phyloP scores from a whole-genome alignment of 2,329 filamentous ascomycete genomes.

The Colletotrichum sp. region DNA sequence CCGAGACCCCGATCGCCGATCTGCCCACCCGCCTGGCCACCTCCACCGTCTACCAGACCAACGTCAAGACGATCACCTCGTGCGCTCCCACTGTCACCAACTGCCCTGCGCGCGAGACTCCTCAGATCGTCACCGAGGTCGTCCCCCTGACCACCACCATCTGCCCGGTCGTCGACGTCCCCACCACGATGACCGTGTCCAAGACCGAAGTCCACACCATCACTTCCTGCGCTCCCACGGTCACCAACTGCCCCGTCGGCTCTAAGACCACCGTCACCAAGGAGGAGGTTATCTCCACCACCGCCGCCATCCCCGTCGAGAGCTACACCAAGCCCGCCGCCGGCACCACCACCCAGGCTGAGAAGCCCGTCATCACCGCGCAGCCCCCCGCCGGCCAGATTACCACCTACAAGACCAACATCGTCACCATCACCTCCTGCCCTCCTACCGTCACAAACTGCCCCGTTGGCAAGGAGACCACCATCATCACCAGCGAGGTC shows the following conservation, averaged over 20 bases:
- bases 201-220: constrained; percentile 31
- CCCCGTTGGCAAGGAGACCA: neutral
- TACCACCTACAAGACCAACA: constrained; percentile 42
- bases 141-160: constrained; percentile 50
- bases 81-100: constrained; percentile 9
- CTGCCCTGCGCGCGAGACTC: constrained; percentile 8
- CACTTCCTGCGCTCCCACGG: constrained; percentile 29
- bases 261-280: constrained; percentile 13
- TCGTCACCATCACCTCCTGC: constrained; percentile 63
- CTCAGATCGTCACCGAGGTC: constrained; percentile 28
- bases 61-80: constrained; percentile 22
- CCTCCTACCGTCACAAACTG: constrained; percentile 37
- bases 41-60: constrained; percentile 18
- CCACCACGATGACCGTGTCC: constrained; percentile 16
- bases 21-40: constrained; percentile 17
- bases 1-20: neutral
- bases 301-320: constrained; percentile 7
- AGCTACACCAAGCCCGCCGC: constrained; percentile 12
- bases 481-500: constrained; percentile 17
- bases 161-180: constrained; percentile 36
- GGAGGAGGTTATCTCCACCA: constrained; percentile 6
- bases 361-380: neutral
- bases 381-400: neutral
- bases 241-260: constrained; percentile 27
- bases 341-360: neutral